Evolutionary conservation across 331 rosid genomes (phyloP).

Genomic region (Rosa hybrid): DNA sequence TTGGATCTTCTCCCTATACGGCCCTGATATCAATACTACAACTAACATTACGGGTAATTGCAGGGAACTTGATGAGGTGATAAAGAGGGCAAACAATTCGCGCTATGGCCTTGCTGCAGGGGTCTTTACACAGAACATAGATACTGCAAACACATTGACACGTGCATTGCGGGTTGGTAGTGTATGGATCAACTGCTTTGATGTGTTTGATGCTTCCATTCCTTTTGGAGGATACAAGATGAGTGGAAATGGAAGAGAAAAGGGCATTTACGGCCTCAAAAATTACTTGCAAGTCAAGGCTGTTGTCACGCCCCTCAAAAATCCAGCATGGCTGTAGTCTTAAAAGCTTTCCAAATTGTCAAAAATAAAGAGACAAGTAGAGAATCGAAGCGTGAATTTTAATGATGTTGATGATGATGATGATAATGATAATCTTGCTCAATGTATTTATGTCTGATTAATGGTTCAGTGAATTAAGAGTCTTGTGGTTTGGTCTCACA

Average conservation of each 20-base stretch:
- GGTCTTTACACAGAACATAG: slow-evolving; percentile 62
- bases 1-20: background rate
- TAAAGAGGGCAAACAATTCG: slow-evolving; percentile 64
- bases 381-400: background rate
- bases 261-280: slow-evolving; percentile 69
- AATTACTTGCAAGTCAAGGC: slow-evolving; percentile 96
- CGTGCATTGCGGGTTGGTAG: slow-evolving; percentile 73
- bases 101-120: slow-evolving; percentile 92
- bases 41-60: slow-evolving; percentile 24
- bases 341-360: background rate
- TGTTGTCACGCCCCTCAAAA: slow-evolving; percentile 68
- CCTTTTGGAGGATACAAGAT: slow-evolving; percentile 94
- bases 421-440: background rate
- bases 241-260: slow-evolving; percentile 95
- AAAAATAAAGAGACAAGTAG: slow-evolving; percentile 37
- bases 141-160: slow-evolving; percentile 72
- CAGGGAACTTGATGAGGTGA: slow-evolving; percentile 74
- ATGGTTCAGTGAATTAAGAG: background rate
- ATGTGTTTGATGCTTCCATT: slow-evolving; percentile 81
- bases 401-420: slow-evolving; percentile 4
- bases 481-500: background rate
- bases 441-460: background rate
- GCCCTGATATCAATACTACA: background rate
- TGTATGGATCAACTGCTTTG: slow-evolving; percentile 79
- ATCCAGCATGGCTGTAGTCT: slow-evolving; percentile 83